Evolutionary conservation across 331 rosid species (phyloP), one percentile per base, ranked within the genome.

Genomic region (Quercus phellos): DNA sequence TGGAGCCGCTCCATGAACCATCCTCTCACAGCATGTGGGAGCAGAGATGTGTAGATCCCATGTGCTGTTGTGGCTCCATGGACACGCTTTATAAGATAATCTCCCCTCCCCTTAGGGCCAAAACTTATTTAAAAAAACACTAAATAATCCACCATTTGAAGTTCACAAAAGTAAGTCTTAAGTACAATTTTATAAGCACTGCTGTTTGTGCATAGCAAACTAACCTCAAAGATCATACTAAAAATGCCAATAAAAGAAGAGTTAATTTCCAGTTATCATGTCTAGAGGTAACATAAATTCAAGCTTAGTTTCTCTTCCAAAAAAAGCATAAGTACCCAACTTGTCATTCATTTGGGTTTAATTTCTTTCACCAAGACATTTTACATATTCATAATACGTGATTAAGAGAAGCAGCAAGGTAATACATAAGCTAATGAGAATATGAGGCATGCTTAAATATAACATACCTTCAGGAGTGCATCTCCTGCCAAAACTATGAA

Each of bases 401-500:
- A 73, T 27, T 3, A 2, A 63, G 69, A 70, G 11, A 13, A 21
- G 14, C 21, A 68, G 6, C 11, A 10, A 12, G 51, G 66, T 77
- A 68, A 66, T 50, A 66, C 51, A 69, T 38, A 56, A 56, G 66
- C 70, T 24, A 55, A 35, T 38, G 79, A 73, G 53, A 80, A 3
- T 55, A 61, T 3, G 24, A 55, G 50, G 55, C 70, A 50, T 21
- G 61, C 12, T 27, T 30, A 74, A 75, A 73, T 19, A 58, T 70
- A 70, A 78, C 56, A 60, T 92, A 94, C 99, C 99, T 92, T 94
- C 97, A 3, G 99, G 96, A 2, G 97, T 89, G 85, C 97, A 92
- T 78, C 94, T 90, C 78, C 94, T 77, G 75, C 98, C 98, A 55
- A 94, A 94, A 79, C 81, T 83, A 29, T 21, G 91, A 88, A 92